These are phyloP conservation scores for Globisporangium echinulatum DNA, from an alignment of 352 stramenopile genomes.

Conservation along the genomic window DNA sequence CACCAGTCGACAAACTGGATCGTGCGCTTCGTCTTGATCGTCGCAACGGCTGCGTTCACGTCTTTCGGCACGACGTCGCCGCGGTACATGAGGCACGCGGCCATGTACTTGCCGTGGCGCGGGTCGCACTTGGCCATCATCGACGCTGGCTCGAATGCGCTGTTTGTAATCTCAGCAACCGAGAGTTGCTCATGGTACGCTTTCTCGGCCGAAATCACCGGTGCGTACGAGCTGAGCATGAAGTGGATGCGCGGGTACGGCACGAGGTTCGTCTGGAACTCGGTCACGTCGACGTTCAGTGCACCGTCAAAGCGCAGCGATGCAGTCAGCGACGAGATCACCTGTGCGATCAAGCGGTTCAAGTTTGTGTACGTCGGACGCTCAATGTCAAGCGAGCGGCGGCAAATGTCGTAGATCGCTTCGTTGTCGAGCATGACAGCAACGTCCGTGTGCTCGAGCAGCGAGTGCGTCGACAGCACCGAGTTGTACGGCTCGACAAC, in stretches of 20 bases:
- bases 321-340: conserved; percentile 97
- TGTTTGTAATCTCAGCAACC: conserved; percentile 98
- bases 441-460: conserved; percentile 97
- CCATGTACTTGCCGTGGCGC: conserved; percentile 99
- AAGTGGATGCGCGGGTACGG: conserved; percentile 99
- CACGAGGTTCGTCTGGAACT: conserved; percentile 99
- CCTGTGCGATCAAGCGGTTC: conserved; percentile 96
- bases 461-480: conserved; percentile 95
- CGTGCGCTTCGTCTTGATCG: conserved; percentile 99
- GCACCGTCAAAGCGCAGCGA: conserved; percentile 97
- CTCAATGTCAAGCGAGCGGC: conserved; percentile 96
- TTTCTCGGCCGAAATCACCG: conserved; percentile 97
- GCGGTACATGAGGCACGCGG: conserved; percentile 98
- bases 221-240: conserved; percentile 98
- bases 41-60: conserved; percentile 96
- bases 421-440: conserved; percentile 98
- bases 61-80: conserved; percentile 93
- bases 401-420: conserved; percentile 98
- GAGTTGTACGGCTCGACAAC: conserved; percentile 99
- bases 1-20: conserved; percentile 99
- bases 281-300: conserved; percentile 98
- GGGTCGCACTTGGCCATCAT: conserved; percentile 99
- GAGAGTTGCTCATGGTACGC: conserved; percentile 96
- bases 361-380: conserved; percentile 99
- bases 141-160: conserved; percentile 94